A percentile compares a stretch with the other conserved stretches of the same genome.
These are phyloP conservation scores for Nemania sp. DNA, from an alignment of 2,329 filamentous ascomycete species.

Conservation along the genomic window DNA sequence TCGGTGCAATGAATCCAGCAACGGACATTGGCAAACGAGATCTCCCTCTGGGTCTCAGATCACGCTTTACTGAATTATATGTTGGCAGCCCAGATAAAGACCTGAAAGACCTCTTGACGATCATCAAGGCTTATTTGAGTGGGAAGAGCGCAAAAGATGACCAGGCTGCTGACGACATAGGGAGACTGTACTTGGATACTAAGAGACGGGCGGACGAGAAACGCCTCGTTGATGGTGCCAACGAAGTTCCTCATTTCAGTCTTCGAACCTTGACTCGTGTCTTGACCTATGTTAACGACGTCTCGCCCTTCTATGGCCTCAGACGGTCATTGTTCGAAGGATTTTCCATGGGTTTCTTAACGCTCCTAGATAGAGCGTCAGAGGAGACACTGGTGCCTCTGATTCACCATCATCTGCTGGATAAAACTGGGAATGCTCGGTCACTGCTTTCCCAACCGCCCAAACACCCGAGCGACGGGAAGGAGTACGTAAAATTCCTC, in stretches of 20 bases:
- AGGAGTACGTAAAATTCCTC: conserved; percentile 77
- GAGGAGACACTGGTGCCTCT: conserved; percentile 77
- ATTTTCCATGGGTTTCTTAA: conserved; percentile 97
- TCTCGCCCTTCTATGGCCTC: conserved; percentile 81
- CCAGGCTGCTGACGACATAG: conserved; percentile 77
- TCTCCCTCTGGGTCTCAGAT: conserved; percentile 82
- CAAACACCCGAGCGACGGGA: conserved; percentile 74
- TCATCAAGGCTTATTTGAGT: conserved; percentile 87
- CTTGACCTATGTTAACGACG: conserved; percentile 83
- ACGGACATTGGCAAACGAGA: conserved; percentile 97
- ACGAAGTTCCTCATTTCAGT: conserved; percentile 96
- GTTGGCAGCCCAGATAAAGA: conserved; percentile 89
- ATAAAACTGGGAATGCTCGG: conserved; percentile 67
- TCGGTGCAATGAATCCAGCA: conserved; percentile 98
- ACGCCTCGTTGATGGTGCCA: conserved; percentile 87
- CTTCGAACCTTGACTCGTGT: conserved; percentile 90
- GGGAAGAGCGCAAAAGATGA: conserved; percentile 71
- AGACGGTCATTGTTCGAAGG: conserved; percentile 89
- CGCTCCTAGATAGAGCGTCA: conserved; percentile 80
- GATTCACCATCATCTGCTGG: conserved; percentile 79
- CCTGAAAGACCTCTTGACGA: conserved; percentile 79
- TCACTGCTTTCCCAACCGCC: conserved; percentile 79
- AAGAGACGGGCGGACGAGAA: conserved; percentile 81
- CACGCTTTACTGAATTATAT: conserved; percentile 93
- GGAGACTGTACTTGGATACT: conserved; percentile 83